Evolutionary conservation across 2,329 filamentous ascomycete species (phyloP), one percentile per base, ranked within the genome.

Genomic region (Samsoniella hepiali): DNA sequence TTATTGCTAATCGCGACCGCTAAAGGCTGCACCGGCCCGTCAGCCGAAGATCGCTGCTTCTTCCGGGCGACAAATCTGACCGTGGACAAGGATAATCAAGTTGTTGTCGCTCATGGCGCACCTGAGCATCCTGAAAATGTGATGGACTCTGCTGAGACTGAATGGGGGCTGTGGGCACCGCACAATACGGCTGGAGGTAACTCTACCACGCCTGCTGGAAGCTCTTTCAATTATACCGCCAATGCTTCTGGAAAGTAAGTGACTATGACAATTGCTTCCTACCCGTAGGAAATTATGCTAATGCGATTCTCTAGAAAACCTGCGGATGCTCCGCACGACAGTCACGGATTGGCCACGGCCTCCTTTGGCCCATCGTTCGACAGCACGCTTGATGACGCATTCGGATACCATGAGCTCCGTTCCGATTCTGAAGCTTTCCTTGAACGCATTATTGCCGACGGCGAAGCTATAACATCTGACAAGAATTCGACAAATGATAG

Each of bases 41-140:
- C 61, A 11, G 65, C 66, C 9, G 68, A 68, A 32, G 68, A 74
- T 29, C 65, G 73, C 17, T 74, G 72, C 67, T 75, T 69, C 58
- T 74, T 74, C 63, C 64, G 68, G 22, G 70, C 68, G 44, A 67
- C 61, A 6, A 58, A 57, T 9, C 34, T 73, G 3, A 62, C 65
- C 1, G 64, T 67, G 31, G 56, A 70, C 6, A 53, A 61, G 7
- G 42, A 66, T 3, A 60, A 66, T 0, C 61, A 67, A 1, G 59
- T 58, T 1, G 62, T 71, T 31, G 34, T 68, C 31, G 72, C 68
- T 5, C 47, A 31, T 4, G 71, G 70, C 38, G 64, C 62, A 32
- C n/a, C 68, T 5, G 62, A 54, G 27, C 66, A 67, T 45, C 69
- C 70, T 6, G 67, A 69, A 9, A 66, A 69, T 11, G 38, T 72